Percentiles rank a stretch among this genome's conserved stretches.
Conservation (phyloP, 208 protist genomes). For the Leishmania gerbilli region DNA sequence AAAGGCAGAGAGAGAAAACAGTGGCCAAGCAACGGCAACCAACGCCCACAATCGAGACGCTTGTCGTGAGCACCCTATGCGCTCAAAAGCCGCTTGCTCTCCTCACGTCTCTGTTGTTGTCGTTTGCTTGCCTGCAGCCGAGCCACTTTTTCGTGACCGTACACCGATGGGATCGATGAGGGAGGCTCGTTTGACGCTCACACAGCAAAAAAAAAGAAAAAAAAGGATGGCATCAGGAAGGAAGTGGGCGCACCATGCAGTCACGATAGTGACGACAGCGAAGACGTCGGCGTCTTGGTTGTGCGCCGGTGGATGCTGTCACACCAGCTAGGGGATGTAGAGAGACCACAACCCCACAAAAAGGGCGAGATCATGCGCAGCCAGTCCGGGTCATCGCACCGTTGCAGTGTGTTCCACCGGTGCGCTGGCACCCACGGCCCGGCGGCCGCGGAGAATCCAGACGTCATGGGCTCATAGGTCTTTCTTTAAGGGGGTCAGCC, state of each 20-base stretch:
- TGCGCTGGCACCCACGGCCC: background rate
- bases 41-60: background rate
- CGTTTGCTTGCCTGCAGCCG: background rate
- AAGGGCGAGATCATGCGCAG: background rate
- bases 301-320: background rate
- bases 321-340: background rate
- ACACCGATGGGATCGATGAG: background rate
- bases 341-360: background rate
- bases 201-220: background rate
- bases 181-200: background rate
- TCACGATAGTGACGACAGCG: background rate
- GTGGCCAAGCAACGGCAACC: background rate
- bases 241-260: background rate
- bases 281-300: background rate
- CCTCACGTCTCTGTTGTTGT: background rate
- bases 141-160: background rate
- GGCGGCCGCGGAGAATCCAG: too few relatives aligned
- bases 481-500: background rate
- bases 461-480: background rate
- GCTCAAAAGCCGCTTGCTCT: background rate
- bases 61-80: background rate
- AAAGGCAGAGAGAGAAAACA: background rate
- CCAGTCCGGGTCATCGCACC: background rate
- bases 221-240: background rate
- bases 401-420: background rate